Percentiles rank a stretch among this genome's conserved stretches.
These are phyloP conservation scores for Rhizophagus sp. DNA, from an alignment of 192 early-diverging fungal species.

Conservation along the genomic window DNA sequence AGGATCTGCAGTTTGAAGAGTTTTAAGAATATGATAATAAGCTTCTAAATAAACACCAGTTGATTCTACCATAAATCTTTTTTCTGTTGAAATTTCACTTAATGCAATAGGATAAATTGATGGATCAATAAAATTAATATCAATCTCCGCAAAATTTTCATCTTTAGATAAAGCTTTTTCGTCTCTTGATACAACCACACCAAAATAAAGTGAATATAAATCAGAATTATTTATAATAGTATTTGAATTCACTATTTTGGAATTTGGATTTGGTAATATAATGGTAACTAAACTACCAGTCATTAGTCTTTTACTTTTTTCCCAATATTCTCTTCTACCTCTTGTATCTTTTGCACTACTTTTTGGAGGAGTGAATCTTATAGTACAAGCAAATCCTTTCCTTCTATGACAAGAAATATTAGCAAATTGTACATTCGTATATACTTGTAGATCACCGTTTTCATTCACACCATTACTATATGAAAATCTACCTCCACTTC, in stretches of 20 bases:
- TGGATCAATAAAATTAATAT: slow-evolving; percentile 37
- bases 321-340: background rate
- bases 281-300: slow-evolving; percentile 44
- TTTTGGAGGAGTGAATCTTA: background rate
- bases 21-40: slow-evolving; percentile 39
- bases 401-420: background rate
- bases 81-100: slow-evolving; percentile 12
- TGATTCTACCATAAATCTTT: slow-evolving; percentile 44
- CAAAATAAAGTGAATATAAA: slow-evolving; percentile 29
- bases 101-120: slow-evolving; percentile 30
- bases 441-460: background rate
- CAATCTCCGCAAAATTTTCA: slow-evolving; percentile 18
- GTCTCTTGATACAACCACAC: slow-evolving; percentile 38
- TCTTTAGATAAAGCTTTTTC: slow-evolving; percentile 32
- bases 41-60: slow-evolving; percentile 38
- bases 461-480: too few species aligned
- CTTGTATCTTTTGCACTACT: background rate
- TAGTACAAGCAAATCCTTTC: background rate
- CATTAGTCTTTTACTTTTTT: slow-evolving; percentile 8
- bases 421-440: background rate
- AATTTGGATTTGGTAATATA: slow-evolving; percentile 20
- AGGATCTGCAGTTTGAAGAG: slow-evolving; percentile 36
- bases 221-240: background rate
- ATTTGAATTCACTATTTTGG: too few species aligned
- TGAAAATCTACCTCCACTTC: too few species aligned